Percentiles rank a stretch among this genome's conserved stretches.
phyloP scores from a whole-genome alignment of 169 alveolate genomes.

The Plasmodium vinckei region DNA sequence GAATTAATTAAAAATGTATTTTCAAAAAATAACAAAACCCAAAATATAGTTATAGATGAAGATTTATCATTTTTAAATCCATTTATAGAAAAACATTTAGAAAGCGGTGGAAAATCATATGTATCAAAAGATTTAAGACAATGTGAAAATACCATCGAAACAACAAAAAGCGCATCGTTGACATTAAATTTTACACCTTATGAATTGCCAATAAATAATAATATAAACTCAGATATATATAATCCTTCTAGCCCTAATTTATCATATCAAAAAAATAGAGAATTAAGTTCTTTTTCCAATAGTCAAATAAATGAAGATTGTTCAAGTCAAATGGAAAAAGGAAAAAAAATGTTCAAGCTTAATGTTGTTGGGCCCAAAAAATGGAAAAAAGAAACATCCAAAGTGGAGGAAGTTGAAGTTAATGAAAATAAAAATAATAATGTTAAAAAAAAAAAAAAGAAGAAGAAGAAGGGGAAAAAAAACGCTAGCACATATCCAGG shows the following conservation, averaged over 20 bases:
- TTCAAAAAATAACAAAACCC: constrained; percentile 8
- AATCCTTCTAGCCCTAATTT: constrained; percentile 15
- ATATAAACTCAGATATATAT: constrained; percentile 20
- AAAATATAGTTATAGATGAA: constrained; percentile 56
- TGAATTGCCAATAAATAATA: constrained; percentile 67
- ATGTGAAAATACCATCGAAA: constrained; percentile 20
- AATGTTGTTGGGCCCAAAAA: constrained; percentile 75
- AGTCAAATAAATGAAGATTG: constrained; percentile 8
- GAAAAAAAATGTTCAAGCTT: constrained; percentile 32
- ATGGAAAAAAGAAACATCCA: constrained; percentile 52
- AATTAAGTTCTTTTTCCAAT: constrained; percentile 10
- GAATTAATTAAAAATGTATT: constrained; percentile 55
- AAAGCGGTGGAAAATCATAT: constrained; percentile 67
- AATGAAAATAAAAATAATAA: constrained; percentile 12
- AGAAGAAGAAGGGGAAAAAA: background rate
- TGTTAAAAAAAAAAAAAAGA: constrained; percentile 20
- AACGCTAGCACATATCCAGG: background rate
- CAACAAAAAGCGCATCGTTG: constrained; percentile 14
- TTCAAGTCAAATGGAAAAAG: constrained; percentile 27
- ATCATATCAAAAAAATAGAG: constrained; percentile 21
- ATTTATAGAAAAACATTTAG: constrained; percentile 49
- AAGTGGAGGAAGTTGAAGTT: constrained; percentile 11
- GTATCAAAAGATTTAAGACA: constrained; percentile 60
- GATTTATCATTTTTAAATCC: constrained; percentile 57
- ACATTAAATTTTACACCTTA: constrained; percentile 68